Conservation (phyloP, 352 stramenopile species). For the Phytophthora citricola region DNA sequence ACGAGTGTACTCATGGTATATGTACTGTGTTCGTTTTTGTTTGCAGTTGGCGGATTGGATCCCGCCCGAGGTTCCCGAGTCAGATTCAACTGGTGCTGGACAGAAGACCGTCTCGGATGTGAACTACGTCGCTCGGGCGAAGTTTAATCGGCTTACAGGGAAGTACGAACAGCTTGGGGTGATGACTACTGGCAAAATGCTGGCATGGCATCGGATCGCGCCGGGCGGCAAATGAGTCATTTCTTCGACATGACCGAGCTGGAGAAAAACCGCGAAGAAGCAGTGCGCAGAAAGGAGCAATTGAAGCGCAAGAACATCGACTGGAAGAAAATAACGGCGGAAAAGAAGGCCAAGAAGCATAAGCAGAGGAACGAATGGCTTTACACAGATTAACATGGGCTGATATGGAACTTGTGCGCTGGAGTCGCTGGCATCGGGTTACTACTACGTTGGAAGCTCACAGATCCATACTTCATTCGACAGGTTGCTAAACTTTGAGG, state of each 20-base stretch:
- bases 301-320: constrained; percentile 89
- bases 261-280: constrained; percentile 85
- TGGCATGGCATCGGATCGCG: constrained; percentile 70
- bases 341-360: constrained; percentile 89
- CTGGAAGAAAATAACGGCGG: constrained; percentile 85
- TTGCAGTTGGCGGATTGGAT: constrained; percentile 81
- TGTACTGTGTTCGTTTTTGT: constrained; percentile 5
- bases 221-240: constrained; percentile 85
- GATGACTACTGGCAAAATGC: constrained; percentile 72
- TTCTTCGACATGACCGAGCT: constrained; percentile 86
- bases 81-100: constrained; percentile 17
- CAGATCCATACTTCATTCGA: too few relatives aligned
- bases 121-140: constrained; percentile 71
- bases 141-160: constrained; percentile 83
- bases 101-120: constrained; percentile 61
- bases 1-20: constrained; percentile 5
- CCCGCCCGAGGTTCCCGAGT: constrained; percentile 52
- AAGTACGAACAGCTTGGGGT: constrained; percentile 76
- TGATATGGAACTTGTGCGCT: neutral
- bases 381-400: constrained; percentile 64
- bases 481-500: too few relatives aligned
- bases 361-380: constrained; percentile 90
- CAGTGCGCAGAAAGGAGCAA: constrained; percentile 74
- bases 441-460: too few relatives aligned
- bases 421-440: neutral